Percentiles rank a stretch among this genome's conserved stretches.
These are phyloP conservation scores for Leishmania gerbilli DNA, from an alignment of 208 protist species.

Conservation along the genomic window DNA sequence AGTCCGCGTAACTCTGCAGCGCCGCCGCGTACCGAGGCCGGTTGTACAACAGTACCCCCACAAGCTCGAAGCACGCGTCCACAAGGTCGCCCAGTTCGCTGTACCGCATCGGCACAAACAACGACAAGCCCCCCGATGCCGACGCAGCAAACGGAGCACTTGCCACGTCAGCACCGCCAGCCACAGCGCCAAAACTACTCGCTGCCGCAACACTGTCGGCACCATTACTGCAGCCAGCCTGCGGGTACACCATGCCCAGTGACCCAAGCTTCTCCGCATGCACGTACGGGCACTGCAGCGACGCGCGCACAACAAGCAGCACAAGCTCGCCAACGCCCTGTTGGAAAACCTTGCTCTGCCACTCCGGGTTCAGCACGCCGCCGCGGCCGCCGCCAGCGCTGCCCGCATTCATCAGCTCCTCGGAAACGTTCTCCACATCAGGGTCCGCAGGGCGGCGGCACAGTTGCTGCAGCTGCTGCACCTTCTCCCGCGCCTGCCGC, in stretches of 20 bases:
- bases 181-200: not conserved
- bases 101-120: constrained; percentile 37
- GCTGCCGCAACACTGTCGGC: not conserved
- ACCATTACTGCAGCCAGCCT: not conserved
- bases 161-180: not conserved
- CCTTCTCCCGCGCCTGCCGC: constrained; percentile 42
- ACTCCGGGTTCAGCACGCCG: constrained; percentile 38
- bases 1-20: constrained; percentile 40
- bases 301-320: constrained; percentile 36
- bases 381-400: constrained; percentile 6
- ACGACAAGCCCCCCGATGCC: not conserved
- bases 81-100: constrained; percentile 46
- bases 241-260: constrained; percentile 32
- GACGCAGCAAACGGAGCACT: not conserved
- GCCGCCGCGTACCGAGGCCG: constrained; percentile 32
- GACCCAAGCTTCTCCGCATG: constrained; percentile 32
- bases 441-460: constrained; percentile 24
- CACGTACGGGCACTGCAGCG: constrained; percentile 41
- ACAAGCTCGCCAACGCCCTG: constrained; percentile 43
- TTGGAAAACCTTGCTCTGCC: constrained; percentile 54
- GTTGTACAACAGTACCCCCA: constrained; percentile 33
- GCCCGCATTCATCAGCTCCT: constrained; percentile 15
- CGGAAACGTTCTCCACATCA: constrained; percentile 10
- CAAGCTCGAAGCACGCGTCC: constrained; percentile 39
- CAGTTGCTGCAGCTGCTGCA: constrained; percentile 42